Percentiles rank a stretch among this genome's conserved stretches.
Conservation (phyloP, 495 filamentous ascomycete genomes). For the Tuber brumale region DNA sequence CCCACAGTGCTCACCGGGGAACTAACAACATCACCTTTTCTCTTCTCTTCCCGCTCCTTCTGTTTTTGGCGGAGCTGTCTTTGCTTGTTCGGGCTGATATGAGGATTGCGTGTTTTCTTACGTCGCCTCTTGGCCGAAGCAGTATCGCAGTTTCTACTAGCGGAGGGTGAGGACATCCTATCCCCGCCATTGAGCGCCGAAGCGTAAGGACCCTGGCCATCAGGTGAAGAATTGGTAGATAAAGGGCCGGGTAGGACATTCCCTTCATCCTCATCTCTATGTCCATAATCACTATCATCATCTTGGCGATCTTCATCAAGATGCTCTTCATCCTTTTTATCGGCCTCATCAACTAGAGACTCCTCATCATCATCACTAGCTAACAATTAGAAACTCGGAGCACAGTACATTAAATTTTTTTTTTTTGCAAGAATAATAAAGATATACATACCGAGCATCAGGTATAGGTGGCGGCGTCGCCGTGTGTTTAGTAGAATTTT, state of each 20-base stretch:
- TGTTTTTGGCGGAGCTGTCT: constrained; percentile 32
- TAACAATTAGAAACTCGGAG: background rate
- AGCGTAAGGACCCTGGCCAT: background rate
- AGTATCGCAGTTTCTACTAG: constrained; percentile 24
- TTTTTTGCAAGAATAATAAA: background rate
- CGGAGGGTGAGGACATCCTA: constrained; percentile 15
- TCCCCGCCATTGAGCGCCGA: background rate
- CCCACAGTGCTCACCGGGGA: constrained; percentile 10
- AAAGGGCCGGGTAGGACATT: background rate
- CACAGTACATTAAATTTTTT: background rate
- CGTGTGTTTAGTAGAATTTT: background rate
- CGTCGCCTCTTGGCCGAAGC: constrained; percentile 28
- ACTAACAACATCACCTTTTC: constrained; percentile 26
- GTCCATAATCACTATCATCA: background rate
- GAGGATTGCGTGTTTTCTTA: constrained; percentile 34
- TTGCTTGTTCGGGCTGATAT: constrained; percentile 28
- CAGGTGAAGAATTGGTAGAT: background rate
- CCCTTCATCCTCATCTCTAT: background rate
- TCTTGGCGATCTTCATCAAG: background rate
- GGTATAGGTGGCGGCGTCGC: background rate
- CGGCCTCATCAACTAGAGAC: background rate
- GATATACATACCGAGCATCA: background rate
- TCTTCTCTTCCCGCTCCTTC: constrained; percentile 32
- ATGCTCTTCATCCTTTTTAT: constrained; percentile 2
- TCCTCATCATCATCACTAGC: background rate